Evolutionary conservation across 345 rosid species (phyloP), one percentile per base, ranked within the genome.

Genomic region (Boechera stricta): DNA sequence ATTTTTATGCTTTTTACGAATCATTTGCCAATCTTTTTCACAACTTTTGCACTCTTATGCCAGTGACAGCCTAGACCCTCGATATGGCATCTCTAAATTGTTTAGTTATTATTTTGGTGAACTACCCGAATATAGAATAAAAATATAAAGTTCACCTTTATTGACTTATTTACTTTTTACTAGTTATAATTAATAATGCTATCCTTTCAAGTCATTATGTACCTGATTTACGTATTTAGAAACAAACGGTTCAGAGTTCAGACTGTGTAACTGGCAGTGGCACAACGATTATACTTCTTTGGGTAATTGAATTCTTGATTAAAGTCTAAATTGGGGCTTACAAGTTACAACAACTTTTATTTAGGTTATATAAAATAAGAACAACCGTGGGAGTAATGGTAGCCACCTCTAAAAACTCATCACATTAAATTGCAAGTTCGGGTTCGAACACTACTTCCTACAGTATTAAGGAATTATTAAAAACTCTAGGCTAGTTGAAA

Each of bases 61-160:
- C 36, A n/a, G 41, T 71, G 80, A 71, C 67, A 77, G 80, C 76
- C 72, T 70, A 77, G 41, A 53, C 9, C 75, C 32, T 77, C 71
- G 80, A 62, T 69, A 47, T 57, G 45, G 55, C 26, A 69, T 76
- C 49, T 41, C 38, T 68, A 36, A 55, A 55, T 29, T 39, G 73
- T 49, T 59, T 76, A 15, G 51, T 67, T 76, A 29, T 52, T 9
- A 2, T 39, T 68, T 76, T 76, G 69, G 69, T 32, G 56, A 76
- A 69, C 65, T n/a, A 69, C 75, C 71, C 51, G 8, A 45, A 69
- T 51, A 47, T 16, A 44, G 4, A 56, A 44, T 65, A 15, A 21
- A 74, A 64, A 18, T 15, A 4, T 62, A 48, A n/a, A 33, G 0
- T 4, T 7, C 5, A 4, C 24, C 5, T 39, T 36, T 36, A 36